Conservation (phyloP, 306 rosid species). For the Trifolium dubium region DNA sequence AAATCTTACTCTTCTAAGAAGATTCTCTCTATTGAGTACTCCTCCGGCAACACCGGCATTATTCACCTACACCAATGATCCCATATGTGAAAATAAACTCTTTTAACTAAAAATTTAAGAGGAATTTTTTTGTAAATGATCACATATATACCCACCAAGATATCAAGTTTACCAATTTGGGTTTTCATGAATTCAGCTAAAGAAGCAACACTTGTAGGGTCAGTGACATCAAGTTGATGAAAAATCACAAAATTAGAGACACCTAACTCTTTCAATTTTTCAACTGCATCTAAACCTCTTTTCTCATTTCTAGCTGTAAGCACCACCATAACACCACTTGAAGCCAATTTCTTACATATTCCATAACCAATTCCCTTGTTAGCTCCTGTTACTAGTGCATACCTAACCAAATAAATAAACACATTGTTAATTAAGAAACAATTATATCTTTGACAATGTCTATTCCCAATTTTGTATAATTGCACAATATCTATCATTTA, state of each 20-base stretch:
- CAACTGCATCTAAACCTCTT: slow-evolving; percentile 45
- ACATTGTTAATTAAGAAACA: neutral
- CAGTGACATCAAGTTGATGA: slow-evolving; percentile 58
- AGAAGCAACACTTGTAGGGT: slow-evolving; percentile 43
- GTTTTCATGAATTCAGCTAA: slow-evolving; percentile 41
- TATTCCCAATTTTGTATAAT: too few relatives aligned
- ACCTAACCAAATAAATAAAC: slow-evolving; percentile 28
- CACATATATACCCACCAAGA: slow-evolving; percentile 38
- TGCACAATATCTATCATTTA: neutral
- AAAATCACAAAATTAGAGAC: slow-evolving; percentile 38
- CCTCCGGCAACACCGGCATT: slow-evolving; percentile 51
- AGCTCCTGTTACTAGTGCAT: slow-evolving; percentile 49
- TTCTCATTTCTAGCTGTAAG: slow-evolving; percentile 51
- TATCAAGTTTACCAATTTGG: slow-evolving; percentile 49
- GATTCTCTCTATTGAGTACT: slow-evolving; percentile 36
- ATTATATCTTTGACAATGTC: too few relatives aligned
- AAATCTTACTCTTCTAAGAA: slow-evolving; percentile 32
- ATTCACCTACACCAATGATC: slow-evolving; percentile 42
- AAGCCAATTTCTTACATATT: slow-evolving; percentile 52
- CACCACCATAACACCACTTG: slow-evolving; percentile 39
- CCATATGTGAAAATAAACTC: neutral
- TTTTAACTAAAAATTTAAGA: neutral
- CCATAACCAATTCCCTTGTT: slow-evolving; percentile 54
- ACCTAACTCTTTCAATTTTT: slow-evolving; percentile 44
- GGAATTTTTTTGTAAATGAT: neutral